Base-by-base conservation (phyloP, 116 monocot genomes). In the Zostera marina region DNA sequence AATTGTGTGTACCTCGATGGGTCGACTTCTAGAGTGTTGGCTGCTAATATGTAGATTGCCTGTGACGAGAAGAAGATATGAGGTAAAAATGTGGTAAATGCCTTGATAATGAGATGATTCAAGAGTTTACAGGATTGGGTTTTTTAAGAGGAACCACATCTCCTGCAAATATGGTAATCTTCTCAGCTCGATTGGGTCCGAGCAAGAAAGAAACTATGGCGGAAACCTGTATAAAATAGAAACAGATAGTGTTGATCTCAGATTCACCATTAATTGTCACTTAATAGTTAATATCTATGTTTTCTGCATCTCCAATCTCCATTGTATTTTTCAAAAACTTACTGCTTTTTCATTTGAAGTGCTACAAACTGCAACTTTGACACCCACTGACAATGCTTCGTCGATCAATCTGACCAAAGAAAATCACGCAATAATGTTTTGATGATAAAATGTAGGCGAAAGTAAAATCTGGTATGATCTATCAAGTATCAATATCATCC, bases 321-420 rank as follows among this genome's bases (percentile, higher is more conserved):
- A n/a, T n/a, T n/a, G n/a, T n/a, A n/a, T n/a, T n/a, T n/a, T n/a
- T n/a, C 55, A 22, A 42, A 66, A 48, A 14, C 92, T 73, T 84
- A 93, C 88, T 77, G 93, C 93, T 65, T 93, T 88, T 75, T 93
- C 93, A 71, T 93, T 93, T 46, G 93, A 93, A 60, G 93, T 93
- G 68, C 93, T 93, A 71, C 93, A 93, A 22, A 93, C 93, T 45
- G 88, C 88, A 81, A 93, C 93, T 72, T 93, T 76, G 54, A 88
- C 74, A 44, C 58, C 88, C 39, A 73, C 78, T 22, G 65, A 52
- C 55, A 88, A 59, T 48, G 93, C 81, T 54, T 93, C 93, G 73
- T 93, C 88, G 46, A 93, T 81, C 59, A 88, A 43, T 76, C 93
- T 84, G 71, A 5, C 40, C 13, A 17, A 65, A 46, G 26, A 15